These are phyloP conservation scores for Alloascoidea hylecoeti DNA, from an alignment of 805 yeast species.

Conservation along the genomic window DNA sequence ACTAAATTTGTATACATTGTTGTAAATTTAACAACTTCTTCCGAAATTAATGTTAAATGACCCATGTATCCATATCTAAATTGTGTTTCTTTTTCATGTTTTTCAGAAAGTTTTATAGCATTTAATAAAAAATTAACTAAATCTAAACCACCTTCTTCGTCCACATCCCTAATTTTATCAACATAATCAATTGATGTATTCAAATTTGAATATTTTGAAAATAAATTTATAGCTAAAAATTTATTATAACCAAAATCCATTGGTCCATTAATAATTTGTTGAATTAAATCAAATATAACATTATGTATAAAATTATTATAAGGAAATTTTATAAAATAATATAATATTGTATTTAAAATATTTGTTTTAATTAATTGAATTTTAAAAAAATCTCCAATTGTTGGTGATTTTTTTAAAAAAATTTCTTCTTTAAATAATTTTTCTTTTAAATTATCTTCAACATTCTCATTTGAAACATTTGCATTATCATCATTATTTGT, in stretches of 20 bases:
- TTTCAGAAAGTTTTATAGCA: conserved; percentile 16
- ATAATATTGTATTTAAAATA: conserved; percentile 43
- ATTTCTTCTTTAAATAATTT: too few relatives aligned
- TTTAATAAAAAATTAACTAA: conserved; percentile 16
- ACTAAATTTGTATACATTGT: not conserved
- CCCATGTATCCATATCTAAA: conserved; percentile 48
- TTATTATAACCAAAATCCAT: conserved; percentile 63
- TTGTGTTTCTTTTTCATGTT: conserved; percentile 18
- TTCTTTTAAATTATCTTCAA: too few relatives aligned
- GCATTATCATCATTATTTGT: too few relatives aligned
- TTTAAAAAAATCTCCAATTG: conserved; percentile 62
- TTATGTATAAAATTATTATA: conserved; percentile 83
- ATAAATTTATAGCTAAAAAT: conserved; percentile 44
- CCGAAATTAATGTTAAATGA: conserved; percentile 40
- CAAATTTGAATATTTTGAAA: conserved; percentile 35
- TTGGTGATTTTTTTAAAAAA: conserved; percentile 21
- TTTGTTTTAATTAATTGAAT: conserved; percentile 52
- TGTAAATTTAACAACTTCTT: conserved; percentile 40
- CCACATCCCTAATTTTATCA: too few relatives aligned
- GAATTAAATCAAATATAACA: conserved; percentile 74
- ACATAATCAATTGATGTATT: too few relatives aligned
- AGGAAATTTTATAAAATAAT: conserved; percentile 57
- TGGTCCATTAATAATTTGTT: conserved; percentile 67
- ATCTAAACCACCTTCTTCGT: too few relatives aligned
- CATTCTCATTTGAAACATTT: too few relatives aligned